phyloP scores from a whole-genome alignment of 2,329 filamentous ascomycete genomes.

The Fusarium sp. region DNA sequence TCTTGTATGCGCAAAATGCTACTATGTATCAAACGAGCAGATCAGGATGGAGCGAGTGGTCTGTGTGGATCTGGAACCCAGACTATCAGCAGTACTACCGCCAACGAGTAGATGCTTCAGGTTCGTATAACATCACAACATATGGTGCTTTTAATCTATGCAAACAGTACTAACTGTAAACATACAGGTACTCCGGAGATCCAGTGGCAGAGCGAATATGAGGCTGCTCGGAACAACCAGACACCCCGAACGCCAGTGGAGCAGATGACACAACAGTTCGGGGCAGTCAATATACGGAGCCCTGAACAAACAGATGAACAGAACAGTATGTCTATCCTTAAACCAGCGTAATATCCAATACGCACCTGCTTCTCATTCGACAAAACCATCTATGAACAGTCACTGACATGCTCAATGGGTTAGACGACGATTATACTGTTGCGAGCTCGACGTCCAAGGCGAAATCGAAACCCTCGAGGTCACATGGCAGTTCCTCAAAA shows the following conservation, averaged over 20 bases:
- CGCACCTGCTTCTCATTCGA: background rate
- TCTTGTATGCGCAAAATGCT: slow-evolving; percentile 43
- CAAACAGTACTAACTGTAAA: slow-evolving; percentile 10
- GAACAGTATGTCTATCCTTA: slow-evolving; percentile 35
- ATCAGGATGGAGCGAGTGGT: slow-evolving; percentile 40
- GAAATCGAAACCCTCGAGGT: slow-evolving; percentile 26
- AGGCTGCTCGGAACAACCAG: slow-evolving; percentile 24
- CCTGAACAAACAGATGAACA: slow-evolving; percentile 33
- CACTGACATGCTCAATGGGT: slow-evolving; percentile 16
- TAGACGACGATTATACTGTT: slow-evolving; percentile 39
- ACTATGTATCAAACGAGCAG: slow-evolving; percentile 43
- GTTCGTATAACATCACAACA: slow-evolving; percentile 35
- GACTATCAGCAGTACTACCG: slow-evolving; percentile 46
- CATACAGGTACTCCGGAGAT: slow-evolving; percentile 40
- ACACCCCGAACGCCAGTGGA: slow-evolving; percentile 44
- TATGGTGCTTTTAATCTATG: background rate
- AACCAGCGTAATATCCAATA: background rate
- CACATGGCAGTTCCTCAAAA: slow-evolving; percentile 31
- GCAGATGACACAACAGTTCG: slow-evolving; percentile 40
- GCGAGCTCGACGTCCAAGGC: slow-evolving; percentile 23
- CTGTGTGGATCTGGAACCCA: slow-evolving; percentile 46
- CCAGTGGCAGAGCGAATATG: slow-evolving; percentile 42
- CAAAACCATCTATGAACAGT: background rate
- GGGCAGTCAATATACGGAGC: slow-evolving; percentile 31
- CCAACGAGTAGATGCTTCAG: slow-evolving; percentile 44